Base-by-base conservation (phyloP, 192 early-diverging fungal genomes). In the Rhizophagus sp. region DNA sequence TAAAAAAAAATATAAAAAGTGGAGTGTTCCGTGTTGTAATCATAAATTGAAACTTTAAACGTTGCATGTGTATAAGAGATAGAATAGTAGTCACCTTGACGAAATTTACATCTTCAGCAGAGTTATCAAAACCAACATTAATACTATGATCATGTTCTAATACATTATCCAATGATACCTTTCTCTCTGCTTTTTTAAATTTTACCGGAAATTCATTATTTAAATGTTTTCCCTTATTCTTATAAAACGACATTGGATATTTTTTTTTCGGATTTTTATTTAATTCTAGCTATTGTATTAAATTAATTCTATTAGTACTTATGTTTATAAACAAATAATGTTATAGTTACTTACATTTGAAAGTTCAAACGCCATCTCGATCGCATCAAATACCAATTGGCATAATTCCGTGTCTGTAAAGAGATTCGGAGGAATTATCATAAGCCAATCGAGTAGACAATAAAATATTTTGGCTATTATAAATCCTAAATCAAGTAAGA, bases 381-480 rank as follows among this genome's bases (percentile, higher is more conserved):
- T 89, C 5, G 89, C 86, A 75, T 95, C 93, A 86, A 92, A 93
- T 12, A 94, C 86, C 15, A 91, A 79, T 36, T 84, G 85, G 17
- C 89, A 87, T 12, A 93, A 84, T 34, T 94, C 91, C 2, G 90
- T 90, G 34, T 87, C 87, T 3, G 87, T 85, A 75, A 95, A 85
- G 6, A 93, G 73, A 27, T 87, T 87, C 15, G 88, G 79, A 8
- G 92, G 89, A 27, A 90, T 82, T 2, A 85, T 84, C 90, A 95
- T 94, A n/a, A 95, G 57, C 95, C 94, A 96, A 47, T 92, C 90
- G 2, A 89, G 80, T 10, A 95, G 71, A 75, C 93, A 93, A 30
- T 88, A 87, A 57, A 95, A 91, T 19, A 96, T 82, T 22, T 88
- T 83, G 2, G 91, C 86, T n/a, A 94, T 85, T 33, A 93, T 90